These are phyloP conservation scores for Microcera coccophila DNA, from an alignment of 2,329 filamentous ascomycete genomes.

Conservation along the genomic window DNA sequence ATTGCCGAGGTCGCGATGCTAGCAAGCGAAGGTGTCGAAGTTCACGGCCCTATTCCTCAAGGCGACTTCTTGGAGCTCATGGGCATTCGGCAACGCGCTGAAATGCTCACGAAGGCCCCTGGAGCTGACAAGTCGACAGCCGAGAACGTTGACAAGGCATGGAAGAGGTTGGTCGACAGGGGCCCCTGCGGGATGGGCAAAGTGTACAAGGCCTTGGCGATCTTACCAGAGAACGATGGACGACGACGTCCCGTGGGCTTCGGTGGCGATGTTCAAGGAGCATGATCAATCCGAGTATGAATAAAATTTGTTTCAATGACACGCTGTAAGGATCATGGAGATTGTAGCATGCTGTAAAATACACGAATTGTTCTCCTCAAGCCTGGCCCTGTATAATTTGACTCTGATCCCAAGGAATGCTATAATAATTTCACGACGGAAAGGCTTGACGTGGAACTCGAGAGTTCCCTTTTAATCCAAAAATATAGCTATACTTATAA, in stretches of 20 bases:
- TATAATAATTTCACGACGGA: neutral
- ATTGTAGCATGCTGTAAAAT: neutral
- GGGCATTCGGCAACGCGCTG: constrained; percentile 77
- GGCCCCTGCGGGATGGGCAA: constrained; percentile 86
- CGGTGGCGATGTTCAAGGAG: constrained; percentile 62
- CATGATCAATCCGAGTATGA: neutral
- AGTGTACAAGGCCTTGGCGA: constrained; percentile 88
- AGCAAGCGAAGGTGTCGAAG: constrained; percentile 76
- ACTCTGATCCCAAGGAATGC: neutral
- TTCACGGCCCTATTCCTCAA: constrained; percentile 88
- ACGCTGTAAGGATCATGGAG: constrained; percentile 1
- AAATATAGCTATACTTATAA: neutral
- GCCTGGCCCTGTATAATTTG: neutral
- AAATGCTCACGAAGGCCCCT: constrained; percentile 55
- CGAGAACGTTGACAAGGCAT: constrained; percentile 65
- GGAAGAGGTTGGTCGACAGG: constrained; percentile 78
- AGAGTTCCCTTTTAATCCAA: neutral
- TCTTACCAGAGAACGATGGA: constrained; percentile 76
- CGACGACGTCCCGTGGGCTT: constrained; percentile 82
- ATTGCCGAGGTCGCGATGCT: constrained; percentile 76
- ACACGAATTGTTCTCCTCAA: neutral
- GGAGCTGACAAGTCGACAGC: constrained; percentile 43
- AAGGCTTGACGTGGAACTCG: neutral
- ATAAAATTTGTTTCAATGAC: neutral
- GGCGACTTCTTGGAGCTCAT: constrained; percentile 72